Base-by-base conservation (phyloP, 169 alveolate species). In the Eimeria acervulina region DNA sequence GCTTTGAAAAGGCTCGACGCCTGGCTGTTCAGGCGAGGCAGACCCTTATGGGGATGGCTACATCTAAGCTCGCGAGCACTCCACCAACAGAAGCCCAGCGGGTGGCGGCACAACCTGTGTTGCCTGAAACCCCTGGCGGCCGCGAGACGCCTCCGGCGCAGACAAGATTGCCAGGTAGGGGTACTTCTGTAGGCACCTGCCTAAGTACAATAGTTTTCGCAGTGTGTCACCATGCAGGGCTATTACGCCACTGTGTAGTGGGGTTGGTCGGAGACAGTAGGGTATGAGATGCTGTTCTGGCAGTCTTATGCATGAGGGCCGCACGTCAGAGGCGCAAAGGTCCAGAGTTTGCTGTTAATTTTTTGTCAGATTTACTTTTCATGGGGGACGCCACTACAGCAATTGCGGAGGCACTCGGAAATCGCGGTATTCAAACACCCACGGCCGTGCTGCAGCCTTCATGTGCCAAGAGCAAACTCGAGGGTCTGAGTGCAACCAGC, bases 1-100 rank as follows among this genome's bases (percentile, higher is more conserved):
- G 96, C 10, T 93, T 93, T 68, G 96, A 93, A 33, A 80, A 55
- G 78, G 96, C 96, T 36, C 96, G 96, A 28, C 85, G 76, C 47
- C 28, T 70, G 93, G 96, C 96, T 31, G 90, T 93, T 47, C 93
- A 93, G 51, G 96, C 88, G 78, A 26, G 96, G 15, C 93, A 81
- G 80, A 42, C 87, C 7, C 76, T 80, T 26, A 93, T 93, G 96
- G 96, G 93, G 38, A 52, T 52, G 80, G 78, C 95, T 7, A 85
- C 78, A 33, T 85, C 93, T 23, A 85, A 85, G 44, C 8, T 68
- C 31, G 59, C 55, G 3, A 85, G 59, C 59, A 52, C 76, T 33
- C 33, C 55, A 3, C 63, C 76, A 23, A 23, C 55, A 33, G 93
- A 85, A 59, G 66, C 93, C 52, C 93, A 85, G 74, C 74, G 93